A percentile compares a stretch with the other conserved stretches of the same genome.
Evolutionary conservation across 164 flowering plant genomes (phyloP).

Genomic region (Macadamia tetraphylla): DNA sequence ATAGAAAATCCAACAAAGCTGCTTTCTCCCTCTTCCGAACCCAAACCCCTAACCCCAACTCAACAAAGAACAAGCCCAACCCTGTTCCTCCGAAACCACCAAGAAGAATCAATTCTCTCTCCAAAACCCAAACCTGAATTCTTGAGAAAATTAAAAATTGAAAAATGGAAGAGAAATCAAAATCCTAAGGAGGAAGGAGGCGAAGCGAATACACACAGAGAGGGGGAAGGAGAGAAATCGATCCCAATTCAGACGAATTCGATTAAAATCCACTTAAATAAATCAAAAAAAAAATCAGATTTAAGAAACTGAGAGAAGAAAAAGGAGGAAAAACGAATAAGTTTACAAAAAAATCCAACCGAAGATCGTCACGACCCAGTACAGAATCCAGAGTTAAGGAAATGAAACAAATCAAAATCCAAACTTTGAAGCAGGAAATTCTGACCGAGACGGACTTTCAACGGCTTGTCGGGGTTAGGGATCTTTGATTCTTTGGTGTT

Average conservation of each 20-base stretch:
- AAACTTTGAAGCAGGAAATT: not conserved
- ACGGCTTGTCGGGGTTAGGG: not conserved
- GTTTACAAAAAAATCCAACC: not conserved
- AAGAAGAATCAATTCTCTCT: not conserved
- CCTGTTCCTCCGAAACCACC: not conserved
- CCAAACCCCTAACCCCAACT: not conserved
- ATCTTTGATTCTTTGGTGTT: not conserved
- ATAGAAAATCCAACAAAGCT: not conserved
- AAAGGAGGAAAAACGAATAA: not conserved
- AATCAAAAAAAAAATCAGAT: not conserved
- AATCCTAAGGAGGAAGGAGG: not conserved
- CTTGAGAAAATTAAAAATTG: not conserved
- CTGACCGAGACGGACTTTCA: not conserved
- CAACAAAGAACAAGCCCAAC: not conserved
- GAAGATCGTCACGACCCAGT: slow-evolving; percentile 14
- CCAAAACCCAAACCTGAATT: not conserved
- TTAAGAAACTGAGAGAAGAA: not conserved
- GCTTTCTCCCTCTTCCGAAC: not conserved
- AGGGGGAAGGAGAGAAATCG: too few species aligned
- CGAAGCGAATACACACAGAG: not conserved
- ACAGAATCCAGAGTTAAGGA: slow-evolving; percentile 20
- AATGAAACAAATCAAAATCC: not conserved
- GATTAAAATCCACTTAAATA: not conserved
- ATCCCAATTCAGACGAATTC: not conserved
- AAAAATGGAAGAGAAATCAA: not conserved